Evolutionary conservation across 2,329 filamentous ascomycete species (phyloP).

Genomic region (Calonectria hongkongensis): DNA sequence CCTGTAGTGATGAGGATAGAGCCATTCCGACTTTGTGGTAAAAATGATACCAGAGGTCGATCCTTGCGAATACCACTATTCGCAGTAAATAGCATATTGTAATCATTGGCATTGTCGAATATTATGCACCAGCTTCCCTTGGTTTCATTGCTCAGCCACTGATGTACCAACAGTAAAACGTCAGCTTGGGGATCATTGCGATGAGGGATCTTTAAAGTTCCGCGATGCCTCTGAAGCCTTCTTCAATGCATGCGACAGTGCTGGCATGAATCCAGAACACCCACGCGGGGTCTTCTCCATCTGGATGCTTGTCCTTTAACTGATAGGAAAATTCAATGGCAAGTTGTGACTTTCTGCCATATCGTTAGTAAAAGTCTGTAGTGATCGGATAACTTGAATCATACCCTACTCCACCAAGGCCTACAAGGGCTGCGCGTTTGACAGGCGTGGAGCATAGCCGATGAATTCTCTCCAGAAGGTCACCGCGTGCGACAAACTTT

Average conservation of each 20-base stretch:
- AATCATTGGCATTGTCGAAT: conserved; percentile 12
- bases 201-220: conserved; percentile 8
- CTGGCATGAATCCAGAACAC: conserved; percentile 58
- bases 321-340: conserved; percentile 61
- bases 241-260: conserved; percentile 2
- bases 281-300: conserved; percentile 49
- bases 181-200: conserved; percentile 4
- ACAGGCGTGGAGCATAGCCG: conserved; percentile 47
- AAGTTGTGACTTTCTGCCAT: conserved; percentile 46
- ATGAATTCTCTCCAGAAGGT: conserved; percentile 51
- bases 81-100: not conserved
- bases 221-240: conserved; percentile 22
- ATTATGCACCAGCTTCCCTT: not conserved
- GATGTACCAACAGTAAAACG: conserved; percentile 7
- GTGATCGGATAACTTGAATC: too few species aligned
- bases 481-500: conserved; percentile 54
- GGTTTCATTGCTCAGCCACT: not conserved
- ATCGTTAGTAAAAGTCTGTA: not conserved
- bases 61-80: not conserved
- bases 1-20: conserved; percentile 15
- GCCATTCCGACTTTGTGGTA: conserved; percentile 18
- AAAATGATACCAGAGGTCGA: not conserved
- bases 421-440: conserved; percentile 54
- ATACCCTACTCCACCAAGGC: conserved; percentile 57
- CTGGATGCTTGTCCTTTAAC: conserved; percentile 44